Base-by-base conservation (phyloP, 2,329 filamentous ascomycete genomes). In the Apiospora kogelbergensis region DNA sequence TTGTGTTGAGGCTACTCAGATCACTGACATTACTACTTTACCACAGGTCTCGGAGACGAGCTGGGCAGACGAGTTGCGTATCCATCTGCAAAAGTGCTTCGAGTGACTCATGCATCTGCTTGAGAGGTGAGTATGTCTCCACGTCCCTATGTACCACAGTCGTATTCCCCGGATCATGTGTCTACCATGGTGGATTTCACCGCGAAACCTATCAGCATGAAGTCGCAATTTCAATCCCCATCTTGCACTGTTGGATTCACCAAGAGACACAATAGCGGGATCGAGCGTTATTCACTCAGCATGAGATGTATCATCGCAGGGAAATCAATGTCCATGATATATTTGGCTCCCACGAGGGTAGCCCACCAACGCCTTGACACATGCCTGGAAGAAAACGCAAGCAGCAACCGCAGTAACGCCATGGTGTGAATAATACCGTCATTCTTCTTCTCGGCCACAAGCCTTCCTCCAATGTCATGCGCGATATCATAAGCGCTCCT, bases 291-390 rank as follows among this genome's bases (percentile, higher is more conserved):
- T 60, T 60, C 53, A 6, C 53, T 60, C 53, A 37, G 7, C 53
- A 37, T 60, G 30, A 17, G 30, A 17, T 37, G 30, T 37, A 60
- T 60, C 53, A 60, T 60, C 53, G 26, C 53, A 37, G 53, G 30
- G 41, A 68, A 65, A 46, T 33, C 63, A 68, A 45, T 60, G 37
- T 68, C 63, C 44, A 33, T 53, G 30, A 24, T 44, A 20, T 44
- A 33, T 53, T 48, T 68, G 66, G 71, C 37, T 60, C 53, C 48
- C 53, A n/a, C 26, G 11, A 60, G 53, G 53, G 53, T 37, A 70
- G 67, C 63, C 70, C 72, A 71, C 74, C 69, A 77, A 78, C 76
- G 76, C 76, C 76, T 72, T 68, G 72, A 71, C 72, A 65, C 63
- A 68, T 78, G 76, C 76, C 75, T 26, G 30, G 17, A 60, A 68